phyloP scores from a whole-genome alignment of 768 basidiomycete species.

The Boletus tomentosulus region DNA sequence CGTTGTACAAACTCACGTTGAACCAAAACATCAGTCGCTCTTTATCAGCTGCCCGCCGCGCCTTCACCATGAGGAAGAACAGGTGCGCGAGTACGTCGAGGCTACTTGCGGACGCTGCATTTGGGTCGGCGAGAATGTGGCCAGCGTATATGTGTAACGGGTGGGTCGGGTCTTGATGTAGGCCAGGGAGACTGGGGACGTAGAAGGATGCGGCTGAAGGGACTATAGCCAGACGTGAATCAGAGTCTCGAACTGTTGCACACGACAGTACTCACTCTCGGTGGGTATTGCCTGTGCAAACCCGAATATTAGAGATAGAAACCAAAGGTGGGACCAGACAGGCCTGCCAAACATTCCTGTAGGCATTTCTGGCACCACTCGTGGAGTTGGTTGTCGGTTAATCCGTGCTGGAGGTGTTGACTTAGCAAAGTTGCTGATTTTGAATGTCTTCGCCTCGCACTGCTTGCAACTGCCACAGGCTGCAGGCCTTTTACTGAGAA shows the following conservation, averaged over 20 bases:
- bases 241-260: background rate
- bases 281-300: constrained; percentile 30
- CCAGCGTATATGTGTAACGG: constrained; percentile 83
- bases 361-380: constrained; percentile 2
- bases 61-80: constrained; percentile 88
- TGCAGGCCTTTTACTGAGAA: too few species aligned
- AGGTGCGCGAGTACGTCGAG: constrained; percentile 73
- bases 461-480: too few species aligned
- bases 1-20: constrained; percentile 54
- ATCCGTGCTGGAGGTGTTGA: background rate
- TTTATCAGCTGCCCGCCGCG: constrained; percentile 82
- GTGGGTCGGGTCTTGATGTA: constrained; percentile 56
- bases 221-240: constrained; percentile 35
- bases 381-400: background rate
- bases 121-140: constrained; percentile 77
- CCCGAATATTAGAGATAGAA: constrained; percentile 12
- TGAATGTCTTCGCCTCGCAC: too few species aligned
- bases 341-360: constrained; percentile 1
- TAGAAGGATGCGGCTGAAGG: constrained; percentile 85
- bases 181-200: constrained; percentile 68
- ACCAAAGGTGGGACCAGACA: constrained; percentile 14
- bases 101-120: constrained; percentile 42
- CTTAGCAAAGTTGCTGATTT: too few species aligned
- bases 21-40: constrained; percentile 95
- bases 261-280: constrained; percentile 34